These are phyloP conservation scores for Hypomontagnella monticulosa DNA, from an alignment of 495 filamentous ascomycete genomes.

Conservation along the genomic window DNA sequence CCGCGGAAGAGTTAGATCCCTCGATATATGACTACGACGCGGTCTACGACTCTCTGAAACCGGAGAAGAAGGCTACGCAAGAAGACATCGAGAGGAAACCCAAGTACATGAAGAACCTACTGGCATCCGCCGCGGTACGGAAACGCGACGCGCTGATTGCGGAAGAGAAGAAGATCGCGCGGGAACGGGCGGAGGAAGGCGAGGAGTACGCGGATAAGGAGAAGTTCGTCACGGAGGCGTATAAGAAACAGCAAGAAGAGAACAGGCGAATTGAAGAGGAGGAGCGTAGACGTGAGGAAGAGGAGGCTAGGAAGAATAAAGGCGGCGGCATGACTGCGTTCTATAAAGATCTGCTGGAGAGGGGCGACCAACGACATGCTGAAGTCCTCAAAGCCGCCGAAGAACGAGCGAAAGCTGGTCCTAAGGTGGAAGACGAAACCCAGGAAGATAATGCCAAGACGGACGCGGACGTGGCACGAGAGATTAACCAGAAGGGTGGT, in stretches of 20 bases:
- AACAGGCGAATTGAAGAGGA: constrained; percentile 80
- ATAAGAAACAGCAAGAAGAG: constrained; percentile 92
- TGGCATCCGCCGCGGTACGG: constrained; percentile 82
- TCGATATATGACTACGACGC: constrained; percentile 81
- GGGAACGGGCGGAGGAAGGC: constrained; percentile 90
- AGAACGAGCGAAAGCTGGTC: constrained; percentile 67
- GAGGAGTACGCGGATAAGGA: constrained; percentile 96
- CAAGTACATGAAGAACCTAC: constrained; percentile 83
- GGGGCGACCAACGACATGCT: constrained; percentile 78
- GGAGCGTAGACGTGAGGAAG: constrained; percentile 74
- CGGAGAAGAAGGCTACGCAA: constrained; percentile 51
- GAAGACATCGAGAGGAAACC: constrained; percentile 65
- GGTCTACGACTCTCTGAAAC: constrained; percentile 73
- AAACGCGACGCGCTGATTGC: constrained; percentile 90
- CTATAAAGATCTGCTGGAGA: constrained; percentile 83
- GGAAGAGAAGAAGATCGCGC: constrained; percentile 84
- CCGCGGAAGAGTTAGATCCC: constrained; percentile 68
- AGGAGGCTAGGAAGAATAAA: constrained; percentile 72
- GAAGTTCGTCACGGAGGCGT: constrained; percentile 95
- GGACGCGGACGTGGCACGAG: constrained; percentile 74
- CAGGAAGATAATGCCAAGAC: constrained; percentile 66
- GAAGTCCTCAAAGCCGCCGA: constrained; percentile 73
- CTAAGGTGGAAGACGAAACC: constrained; percentile 46
- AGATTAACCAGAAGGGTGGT: constrained; percentile 76
- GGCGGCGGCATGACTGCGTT: constrained; percentile 84